phyloP scores from a whole-genome alignment of 1,139 yeast genomes.

The Zhuliangozyma parablackwelliae region DNA sequence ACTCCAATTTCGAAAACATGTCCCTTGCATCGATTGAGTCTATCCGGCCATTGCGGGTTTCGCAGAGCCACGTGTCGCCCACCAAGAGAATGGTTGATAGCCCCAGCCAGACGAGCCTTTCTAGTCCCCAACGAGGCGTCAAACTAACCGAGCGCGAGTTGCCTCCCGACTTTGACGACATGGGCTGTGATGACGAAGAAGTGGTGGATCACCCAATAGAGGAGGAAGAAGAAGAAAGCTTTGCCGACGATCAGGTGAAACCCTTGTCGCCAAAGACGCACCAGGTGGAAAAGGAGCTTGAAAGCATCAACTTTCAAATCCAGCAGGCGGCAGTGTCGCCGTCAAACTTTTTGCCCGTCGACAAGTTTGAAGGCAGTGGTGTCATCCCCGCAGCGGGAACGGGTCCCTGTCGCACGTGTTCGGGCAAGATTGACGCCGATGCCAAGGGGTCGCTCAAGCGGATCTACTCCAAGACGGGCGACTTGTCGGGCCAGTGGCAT shows the following conservation, averaged over 20 bases:
- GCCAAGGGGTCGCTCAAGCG: slow-evolving; percentile 40
- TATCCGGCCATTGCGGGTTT: slow-evolving; percentile 23
- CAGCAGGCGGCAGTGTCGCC: slow-evolving; percentile 7
- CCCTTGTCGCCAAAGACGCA: slow-evolving; percentile 34
- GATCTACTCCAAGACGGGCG: slow-evolving; percentile 76
- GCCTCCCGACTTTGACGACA: not conserved
- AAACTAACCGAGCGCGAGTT: not conserved
- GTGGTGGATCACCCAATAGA: not conserved
- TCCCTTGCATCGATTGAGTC: slow-evolving; percentile 18
- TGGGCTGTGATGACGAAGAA: not conserved
- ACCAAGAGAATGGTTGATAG: slow-evolving; percentile 4
- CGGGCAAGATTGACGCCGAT: slow-evolving; percentile 40
- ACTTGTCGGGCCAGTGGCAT: slow-evolving; percentile 93
- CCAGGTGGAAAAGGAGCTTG: slow-evolving; percentile 26
- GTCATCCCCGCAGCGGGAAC: slow-evolving; percentile 33
- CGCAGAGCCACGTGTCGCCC: slow-evolving; percentile 14
- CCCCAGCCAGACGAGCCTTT: not conserved
- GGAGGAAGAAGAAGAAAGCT: not conserved
- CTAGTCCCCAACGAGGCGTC: not conserved
- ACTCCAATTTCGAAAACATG: slow-evolving; percentile 11
- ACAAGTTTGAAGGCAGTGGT: not conserved
- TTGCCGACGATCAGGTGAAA: slow-evolving; percentile 6
- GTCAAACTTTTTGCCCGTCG: not conserved
- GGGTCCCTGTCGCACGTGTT: slow-evolving; percentile 74
- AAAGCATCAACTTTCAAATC: slow-evolving; percentile 20